A percentile compares a stretch with the other conserved stretches of the same genome.
Conservation (phyloP, 176 grass and related monocot genomes). For the Puccinellia tenuiflora region DNA sequence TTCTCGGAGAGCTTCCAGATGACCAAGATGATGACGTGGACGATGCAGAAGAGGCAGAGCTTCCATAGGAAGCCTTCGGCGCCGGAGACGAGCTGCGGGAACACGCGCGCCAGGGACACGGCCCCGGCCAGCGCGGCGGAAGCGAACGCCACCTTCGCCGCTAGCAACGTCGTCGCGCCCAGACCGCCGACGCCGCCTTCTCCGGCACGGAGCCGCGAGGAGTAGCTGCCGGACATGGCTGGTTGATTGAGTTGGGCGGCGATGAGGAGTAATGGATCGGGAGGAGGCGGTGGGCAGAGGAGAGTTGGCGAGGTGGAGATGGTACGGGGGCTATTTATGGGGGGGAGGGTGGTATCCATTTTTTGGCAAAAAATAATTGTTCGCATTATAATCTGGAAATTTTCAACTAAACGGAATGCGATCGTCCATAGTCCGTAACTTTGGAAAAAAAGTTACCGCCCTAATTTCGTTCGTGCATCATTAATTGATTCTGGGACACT, state of each 20-base stretch:
- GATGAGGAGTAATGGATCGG: background rate
- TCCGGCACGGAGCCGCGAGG: background rate
- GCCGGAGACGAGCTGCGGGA: slow-evolving; percentile 33
- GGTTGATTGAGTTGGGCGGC: background rate
- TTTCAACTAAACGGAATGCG: no score
- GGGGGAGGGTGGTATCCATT: background rate
- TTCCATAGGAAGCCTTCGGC: slow-evolving; percentile 33
- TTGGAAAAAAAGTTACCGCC: no score
- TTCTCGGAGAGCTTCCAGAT: slow-evolving; percentile 99
- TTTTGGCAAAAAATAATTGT: background rate
- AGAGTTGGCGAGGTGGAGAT: slow-evolving; percentile 8
- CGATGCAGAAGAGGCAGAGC: slow-evolving; percentile 79
- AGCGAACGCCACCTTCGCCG: slow-evolving; percentile 47
- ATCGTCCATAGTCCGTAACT: no score
- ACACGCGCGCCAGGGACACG: slow-evolving; percentile 8
- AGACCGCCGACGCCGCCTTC: background rate
- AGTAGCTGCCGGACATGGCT: slow-evolving; percentile 23
- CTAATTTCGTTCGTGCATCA: no score
- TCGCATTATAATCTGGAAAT: no score
- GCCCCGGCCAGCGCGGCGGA: slow-evolving; percentile 19
- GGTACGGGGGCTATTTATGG: slow-evolving; percentile 39
- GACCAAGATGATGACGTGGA: slow-evolving; percentile 92
- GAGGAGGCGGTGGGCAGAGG: background rate
- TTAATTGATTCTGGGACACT: no score
- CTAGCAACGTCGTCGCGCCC: slow-evolving; percentile 25